Base-by-base conservation (phyloP, 169 alveolate genomes). In the Condylostoma magnum region DNA sequence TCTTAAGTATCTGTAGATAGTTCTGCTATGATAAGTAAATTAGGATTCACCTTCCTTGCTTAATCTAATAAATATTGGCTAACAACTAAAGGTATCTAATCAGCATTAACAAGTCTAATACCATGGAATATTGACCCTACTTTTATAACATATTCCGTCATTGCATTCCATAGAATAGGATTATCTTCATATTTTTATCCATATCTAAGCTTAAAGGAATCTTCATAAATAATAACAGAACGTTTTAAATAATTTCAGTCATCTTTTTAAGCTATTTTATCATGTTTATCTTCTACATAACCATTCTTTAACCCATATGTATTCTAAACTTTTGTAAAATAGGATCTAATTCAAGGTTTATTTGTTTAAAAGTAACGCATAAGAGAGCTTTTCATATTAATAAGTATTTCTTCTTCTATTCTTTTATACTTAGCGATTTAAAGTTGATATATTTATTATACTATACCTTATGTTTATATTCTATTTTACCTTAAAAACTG, bases 91-190 rank as follows among this genome's bases (percentile, higher is more conserved):
- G 98, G 98, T 36, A 98, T 96, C 4, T 97, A 90, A 80, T 96
- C 98, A n/a, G 98, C 96, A 72, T 96, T 96, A 77, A 95, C 99
- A 25, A 96, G 83, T 69, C 99, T 90, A 34, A 95, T 90, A 20
- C 97, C 99, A 66, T 94, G 93, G 80, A 95, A 94, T 28, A 85
- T 72, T 56, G 67, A 50, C 3, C 98, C 97, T 85, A 93, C 87
- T 25, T 69, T 58, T 37, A 74, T 76, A 44, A 95, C 96, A 78
- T 96, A 96, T 54, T 90, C 77, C 44, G 90, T 76, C 98, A 96
- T 96, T 65, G 86, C 83, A 31, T 95, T 77, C 97, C 98, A 95
- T 27, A 96, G 69, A 70, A 79, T 88, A 6, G 97, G 97, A 20
- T 94, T 82, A 44, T 94, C 98, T 22, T 76, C 77, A 33, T 93